Percentiles rank a stretch among this genome's conserved stretches.
These are phyloP conservation scores for Eleusine coracana DNA, from an alignment of 176 grass and related monocot species.

Conservation along the genomic window DNA sequence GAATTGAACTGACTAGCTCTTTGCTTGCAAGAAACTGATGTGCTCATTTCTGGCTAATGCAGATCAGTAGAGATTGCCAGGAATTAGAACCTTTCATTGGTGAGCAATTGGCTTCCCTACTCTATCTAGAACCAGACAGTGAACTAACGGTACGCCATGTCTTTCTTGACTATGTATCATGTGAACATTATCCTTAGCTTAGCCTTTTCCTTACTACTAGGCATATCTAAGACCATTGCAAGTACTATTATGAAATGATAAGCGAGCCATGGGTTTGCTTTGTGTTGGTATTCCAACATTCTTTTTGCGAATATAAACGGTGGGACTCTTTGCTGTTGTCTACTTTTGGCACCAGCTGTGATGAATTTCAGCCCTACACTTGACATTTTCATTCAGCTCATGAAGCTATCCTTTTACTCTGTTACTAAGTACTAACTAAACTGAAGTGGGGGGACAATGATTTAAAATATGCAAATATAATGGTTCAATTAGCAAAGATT, in stretches of 20 bases:
- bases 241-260: neutral
- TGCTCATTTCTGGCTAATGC: constrained; percentile 42
- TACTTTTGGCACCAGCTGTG: neutral
- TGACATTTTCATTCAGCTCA: constrained; percentile 3
- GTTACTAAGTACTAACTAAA: neutral
- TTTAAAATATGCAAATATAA: constrained; percentile 25
- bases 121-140: constrained; percentile 91
- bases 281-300: constrained; percentile 10
- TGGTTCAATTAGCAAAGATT: constrained; percentile 18
- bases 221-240: constrained; percentile 23
- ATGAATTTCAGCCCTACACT: neutral
- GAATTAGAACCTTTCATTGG: constrained; percentile 96
- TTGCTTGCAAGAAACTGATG: neutral
- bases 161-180: constrained; percentile 36
- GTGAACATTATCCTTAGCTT: constrained; percentile 23
- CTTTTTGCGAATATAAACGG: neutral
- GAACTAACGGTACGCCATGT: constrained; percentile 84
- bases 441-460: neutral
- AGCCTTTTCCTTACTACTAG: constrained; percentile 5
- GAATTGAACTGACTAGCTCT: constrained; percentile 8
- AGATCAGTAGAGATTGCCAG: constrained; percentile 99
- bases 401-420: neutral
- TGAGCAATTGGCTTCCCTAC: constrained; percentile 89
- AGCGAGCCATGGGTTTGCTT: constrained; percentile 8
- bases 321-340: constrained; percentile 21